Percentiles rank a stretch among this genome's conserved stretches.
Evolutionary conservation across 1,139 yeast species (phyloP).

Genomic region (Neolecta irregularis): DNA sequence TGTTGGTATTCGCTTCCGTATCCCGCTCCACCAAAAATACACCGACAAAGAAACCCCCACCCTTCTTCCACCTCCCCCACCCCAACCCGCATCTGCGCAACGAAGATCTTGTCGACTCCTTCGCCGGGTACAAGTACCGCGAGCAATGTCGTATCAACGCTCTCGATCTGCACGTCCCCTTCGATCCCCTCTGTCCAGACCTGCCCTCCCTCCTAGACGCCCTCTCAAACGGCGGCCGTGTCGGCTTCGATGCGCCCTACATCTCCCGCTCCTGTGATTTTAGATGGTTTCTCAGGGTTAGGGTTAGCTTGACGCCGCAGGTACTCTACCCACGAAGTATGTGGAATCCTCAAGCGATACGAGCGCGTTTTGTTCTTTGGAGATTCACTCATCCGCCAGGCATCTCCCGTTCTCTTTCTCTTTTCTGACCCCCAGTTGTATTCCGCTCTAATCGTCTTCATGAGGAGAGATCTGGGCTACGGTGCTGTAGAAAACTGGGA

Average conservation of each 20-base stretch:
- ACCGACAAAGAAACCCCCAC: no score
- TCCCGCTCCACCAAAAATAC: no score
- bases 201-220: conserved; percentile 12
- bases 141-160: conserved; percentile 15
- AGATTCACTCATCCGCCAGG: no score
- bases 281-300: conserved; percentile 16
- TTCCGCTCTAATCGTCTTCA: no score
- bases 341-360: no score
- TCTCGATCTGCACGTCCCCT: conserved; percentile 14
- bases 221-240: conserved; percentile 14
- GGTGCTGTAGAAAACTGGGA: conserved; percentile 15
- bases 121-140: conserved; percentile 14
- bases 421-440: no score
- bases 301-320: no score
- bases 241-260: conserved; percentile 16
- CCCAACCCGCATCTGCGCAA: conserved; percentile 6
- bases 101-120: conserved; percentile 13
- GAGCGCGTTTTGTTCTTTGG: no score
- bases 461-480: no score
- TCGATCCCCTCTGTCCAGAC: conserved; percentile 14
- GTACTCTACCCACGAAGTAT: no score
- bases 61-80: conserved; percentile 11
- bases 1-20: no score
- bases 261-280: conserved; percentile 16
- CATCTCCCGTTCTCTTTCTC: no score